Evolutionary conservation across 306 rosid genomes (phyloP), one percentile per base, ranked within the genome.

Genomic region (Fragaria nilgerrensis): DNA sequence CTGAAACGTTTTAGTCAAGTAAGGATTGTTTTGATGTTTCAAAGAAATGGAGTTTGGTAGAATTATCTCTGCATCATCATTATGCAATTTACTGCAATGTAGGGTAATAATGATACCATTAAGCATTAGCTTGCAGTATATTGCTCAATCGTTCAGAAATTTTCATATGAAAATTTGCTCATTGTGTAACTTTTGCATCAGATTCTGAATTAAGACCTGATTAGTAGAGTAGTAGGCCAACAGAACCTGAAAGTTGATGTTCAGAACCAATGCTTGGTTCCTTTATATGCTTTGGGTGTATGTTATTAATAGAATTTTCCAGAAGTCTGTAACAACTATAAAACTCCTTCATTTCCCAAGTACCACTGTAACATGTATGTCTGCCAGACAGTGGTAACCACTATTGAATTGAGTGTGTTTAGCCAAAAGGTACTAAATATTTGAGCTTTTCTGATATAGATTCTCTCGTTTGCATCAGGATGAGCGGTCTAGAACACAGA

Each of bases 401-500:
- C 61, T 53, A 53, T 53, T 6, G 3, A 53, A 53, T 53, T 6
- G 1, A 53, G 59, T 19, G 59, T n/a, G 58, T 5, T 53, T 53
- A 20, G 25, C 11, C 59, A 53, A 53, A 20, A 53, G 10, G 25
- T 3, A 23, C 29, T 9, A 11, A 16, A 53, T 59, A 11, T 29
- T 14, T 63, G 41, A 63, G 47, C 23, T 34, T 65, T 65, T 36
- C 2, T 65, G 29, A 68, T 19, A 20, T 69, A 44, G 34, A 23
- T 44, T 69, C 6, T 69, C 19, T 69, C n/a, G 12, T 15, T 79
- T 80, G 73, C 39, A 74, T 80, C 85, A 96, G 99, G 94, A 90
- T 63, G 97, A 87, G 62, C 89, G 80, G 19, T 70, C 87, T 80
- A 88, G 93, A 82, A 76, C 94, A 62, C 92, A 76, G 75, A 92